Evolutionary conservation across 805 yeast species (phyloP), one percentile per base, ranked within the genome.

Genomic region (Cyberlindnera japonica): DNA sequence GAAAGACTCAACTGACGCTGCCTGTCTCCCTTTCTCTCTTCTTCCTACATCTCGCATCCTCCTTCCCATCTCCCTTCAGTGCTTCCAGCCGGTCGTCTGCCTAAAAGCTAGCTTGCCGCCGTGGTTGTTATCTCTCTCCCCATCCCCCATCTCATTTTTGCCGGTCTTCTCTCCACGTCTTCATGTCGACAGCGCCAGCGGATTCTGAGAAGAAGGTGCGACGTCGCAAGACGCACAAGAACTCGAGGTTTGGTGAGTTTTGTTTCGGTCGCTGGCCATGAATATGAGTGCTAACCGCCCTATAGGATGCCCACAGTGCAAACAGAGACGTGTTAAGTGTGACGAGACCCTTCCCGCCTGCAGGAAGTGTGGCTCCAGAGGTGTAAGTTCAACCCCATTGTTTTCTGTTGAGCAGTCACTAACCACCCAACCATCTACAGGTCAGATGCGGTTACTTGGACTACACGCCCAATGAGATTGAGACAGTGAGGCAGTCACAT

Each of bases 231-330:
- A n/a, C 15, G 10, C 33, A 29, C 33, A 29, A 29, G 22, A 29
- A 29, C 33, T 29, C 33, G 23, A 29, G 22, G 15, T 15, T 29
- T 12, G 33, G 33, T 29, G 17, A 17, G 33, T 29, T 14, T 14
- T 11, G 11, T 28, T 28, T 13, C 31, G n/a, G n/a, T n/a, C n/a
- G n/a, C n/a, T n/a, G n/a, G n/a, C n/a, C n/a, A n/a, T n/a, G n/a
- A n/a, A n/a, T n/a, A n/a, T n/a, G n/a, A n/a, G n/a, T n/a, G 6
- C 21, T 11, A 11, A 29, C 22, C 14, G 6, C 7, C 6, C 28
- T 9, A 29, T 68, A 41, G 90, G 90, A 10, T 83, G 91, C 57
- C 77, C 75, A 4, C 77, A 78, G 30, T 79, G 85, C 58, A 77
- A 79, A 49, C 65, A 67, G 37, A 64, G 84, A 21, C 61, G 81